A percentile compares a stretch with the other conserved stretches of the same genome.
Conservation (phyloP, 1,284 basidiomycete species). For the Ganoderma boninense region DNA sequence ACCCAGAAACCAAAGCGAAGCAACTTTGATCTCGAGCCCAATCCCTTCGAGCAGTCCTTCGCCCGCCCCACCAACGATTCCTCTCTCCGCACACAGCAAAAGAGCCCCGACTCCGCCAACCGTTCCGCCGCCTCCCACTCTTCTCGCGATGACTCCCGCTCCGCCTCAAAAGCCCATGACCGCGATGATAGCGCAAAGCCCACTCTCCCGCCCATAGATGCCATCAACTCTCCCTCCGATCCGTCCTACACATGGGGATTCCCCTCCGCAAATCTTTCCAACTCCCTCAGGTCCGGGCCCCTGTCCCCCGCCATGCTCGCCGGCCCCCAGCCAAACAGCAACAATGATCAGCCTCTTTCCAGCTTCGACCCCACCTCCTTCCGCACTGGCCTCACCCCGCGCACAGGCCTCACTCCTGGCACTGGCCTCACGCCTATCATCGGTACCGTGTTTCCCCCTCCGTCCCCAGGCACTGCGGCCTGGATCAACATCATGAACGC, state of each 20-base stretch:
- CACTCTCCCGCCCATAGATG: conserved; percentile 86
- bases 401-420: conserved; percentile 73
- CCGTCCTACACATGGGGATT: conserved; percentile 80
- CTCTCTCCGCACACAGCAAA: conserved; percentile 52
- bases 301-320: conserved; percentile 96
- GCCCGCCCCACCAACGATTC: conserved; percentile 58
- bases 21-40: conserved; percentile 89
- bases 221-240: conserved; percentile 87
- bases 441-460: conserved; percentile 82
- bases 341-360: conserved; percentile 41
- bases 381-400: conserved; percentile 83
- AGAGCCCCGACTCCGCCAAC: conserved; percentile 38
- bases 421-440: conserved; percentile 88
- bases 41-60: conserved; percentile 97
- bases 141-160: conserved; percentile 48
- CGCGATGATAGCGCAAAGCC: conserved; percentile 57
- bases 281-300: conserved; percentile 89
- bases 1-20: conserved; percentile 51
- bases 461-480: conserved; percentile 91
- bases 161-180: conserved; percentile 44
- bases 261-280: conserved; percentile 60
- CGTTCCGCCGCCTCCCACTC: conserved; percentile 51
- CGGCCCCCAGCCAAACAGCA: conserved; percentile 69
- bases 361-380: conserved; percentile 82
- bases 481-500: conserved; percentile 93